Base-by-base conservation (phyloP, 371 early-diverging fungal genomes). In the Mucor sp. region DNA sequence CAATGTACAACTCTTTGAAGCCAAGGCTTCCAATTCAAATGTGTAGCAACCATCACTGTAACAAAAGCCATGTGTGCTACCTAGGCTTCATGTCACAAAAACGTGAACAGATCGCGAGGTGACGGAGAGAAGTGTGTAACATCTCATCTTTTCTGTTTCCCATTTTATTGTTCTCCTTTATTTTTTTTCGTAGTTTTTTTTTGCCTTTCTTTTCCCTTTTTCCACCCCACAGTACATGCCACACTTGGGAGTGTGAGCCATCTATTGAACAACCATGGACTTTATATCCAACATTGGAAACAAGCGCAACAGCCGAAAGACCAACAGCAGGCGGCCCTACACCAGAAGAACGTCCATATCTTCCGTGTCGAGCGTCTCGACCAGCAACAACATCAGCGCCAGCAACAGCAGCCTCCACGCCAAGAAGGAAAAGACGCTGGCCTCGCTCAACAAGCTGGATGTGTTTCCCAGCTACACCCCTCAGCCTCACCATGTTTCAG, bases 251-350 rank as follows among this genome's bases (percentile, higher is more conserved):
- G 62, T 68, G 62, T 63, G 62, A 60, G 41, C 58, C 15, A 39
- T 57, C 19, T 37, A 37, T 27, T 58, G 32, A 44, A 32, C 47
- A 65, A 57, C 53, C 53, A 73, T 73, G 73, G 73, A 73, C 43
- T 73, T 63, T 39, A 57, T 70, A 58, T 69, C 69, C 32, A 66
- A 63, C 63, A 65, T 73, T 48, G 73, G 73, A 28, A 73, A 69
- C 57, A 73, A 73, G 23, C 65, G 73, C n/a, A 66, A 61, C 48
- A 73, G 32, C 9, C 61, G 73, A 63, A 65, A 66, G 23, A 61
- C 73, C 4, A 69, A 28, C 11, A 68, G 68, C 33, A 56, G 73
- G 48, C 41, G 69, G 25, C 63, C 66, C 21, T 65, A 72, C 55
- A 48, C 58, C 9, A 65, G 73, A 69, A 69, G 69, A 43, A 35